phyloP scores from a whole-genome alignment of 202 grass and related monocot genomes.

The Schoenoplectus tabernaemontani region DNA sequence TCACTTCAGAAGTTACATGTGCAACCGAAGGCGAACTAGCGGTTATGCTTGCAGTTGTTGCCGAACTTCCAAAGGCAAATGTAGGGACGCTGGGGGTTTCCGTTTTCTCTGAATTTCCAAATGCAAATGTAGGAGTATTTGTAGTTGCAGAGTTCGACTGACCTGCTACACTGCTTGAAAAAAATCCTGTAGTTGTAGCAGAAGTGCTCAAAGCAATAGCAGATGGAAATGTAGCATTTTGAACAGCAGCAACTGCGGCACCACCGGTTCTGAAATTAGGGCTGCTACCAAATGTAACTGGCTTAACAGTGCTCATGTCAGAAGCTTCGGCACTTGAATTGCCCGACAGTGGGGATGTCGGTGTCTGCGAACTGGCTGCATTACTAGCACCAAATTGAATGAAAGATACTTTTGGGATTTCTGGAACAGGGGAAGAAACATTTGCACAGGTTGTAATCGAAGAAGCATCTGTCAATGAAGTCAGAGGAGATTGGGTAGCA shows the following conservation, averaged over 20 bases:
- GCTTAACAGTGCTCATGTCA: constrained; percentile 29
- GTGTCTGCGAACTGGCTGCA: background rate
- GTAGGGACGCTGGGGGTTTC: background rate
- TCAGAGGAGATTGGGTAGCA: background rate
- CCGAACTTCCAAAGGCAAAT: constrained; percentile 14
- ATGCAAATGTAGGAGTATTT: constrained; percentile 35
- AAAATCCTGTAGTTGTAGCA: background rate
- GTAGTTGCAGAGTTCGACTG: constrained; percentile 17
- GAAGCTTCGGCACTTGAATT: constrained; percentile 16
- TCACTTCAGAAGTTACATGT: no score
- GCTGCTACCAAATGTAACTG: constrained; percentile 22
- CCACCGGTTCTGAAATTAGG: constrained; percentile 25
- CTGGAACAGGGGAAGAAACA: background rate
- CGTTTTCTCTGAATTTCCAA: constrained; percentile 20
- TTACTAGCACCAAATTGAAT: constrained; percentile 19
- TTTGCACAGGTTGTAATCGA: background rate
- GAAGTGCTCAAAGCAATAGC: constrained; percentile 18
- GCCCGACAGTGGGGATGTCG: background rate
- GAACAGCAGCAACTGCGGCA: constrained; percentile 24
- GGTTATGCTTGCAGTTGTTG: background rate
- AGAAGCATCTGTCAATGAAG: background rate
- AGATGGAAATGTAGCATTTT: constrained; percentile 21
- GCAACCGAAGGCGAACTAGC: constrained; percentile 11
- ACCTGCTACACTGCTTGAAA: constrained; percentile 7
- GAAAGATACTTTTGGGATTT: constrained; percentile 13